Evolutionary conservation across 495 filamentous ascomycete species (phyloP).

Genomic region (Podospora conica): DNA sequence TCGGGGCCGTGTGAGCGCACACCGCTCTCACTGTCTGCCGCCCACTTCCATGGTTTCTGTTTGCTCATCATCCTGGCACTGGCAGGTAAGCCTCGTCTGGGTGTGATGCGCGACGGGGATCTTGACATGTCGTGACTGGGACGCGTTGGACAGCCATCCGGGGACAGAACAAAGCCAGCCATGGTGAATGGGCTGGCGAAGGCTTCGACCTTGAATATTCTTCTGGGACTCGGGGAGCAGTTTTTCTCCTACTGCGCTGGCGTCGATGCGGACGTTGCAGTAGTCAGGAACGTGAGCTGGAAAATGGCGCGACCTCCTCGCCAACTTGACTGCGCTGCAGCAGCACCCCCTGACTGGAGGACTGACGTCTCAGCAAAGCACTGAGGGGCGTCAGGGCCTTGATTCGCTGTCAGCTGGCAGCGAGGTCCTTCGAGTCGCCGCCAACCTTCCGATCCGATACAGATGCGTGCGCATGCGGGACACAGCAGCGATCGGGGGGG

Average conservation of each 20-base stretch:
- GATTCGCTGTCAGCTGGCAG: background rate
- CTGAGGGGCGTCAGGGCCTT: background rate
- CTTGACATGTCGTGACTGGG: background rate
- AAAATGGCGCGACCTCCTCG: background rate
- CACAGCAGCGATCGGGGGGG: slow-evolving; percentile 7
- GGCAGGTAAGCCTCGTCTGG: background rate
- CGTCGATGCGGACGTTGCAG: slow-evolving; percentile 3
- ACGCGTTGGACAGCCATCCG: background rate
- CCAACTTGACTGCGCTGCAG: background rate
- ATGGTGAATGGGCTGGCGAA: background rate
- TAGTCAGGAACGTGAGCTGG: slow-evolving; percentile 12
- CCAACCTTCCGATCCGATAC: background rate
- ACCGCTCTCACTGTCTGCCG: slow-evolving; percentile 5
- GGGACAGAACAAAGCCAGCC: background rate
- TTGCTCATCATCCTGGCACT: background rate
- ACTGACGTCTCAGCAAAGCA: background rate
- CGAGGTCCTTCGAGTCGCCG: background rate
- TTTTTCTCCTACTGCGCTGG: background rate
- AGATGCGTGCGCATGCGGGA: slow-evolving; percentile 8
- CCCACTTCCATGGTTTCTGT: background rate
- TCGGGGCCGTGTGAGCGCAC: slow-evolving; percentile 1
- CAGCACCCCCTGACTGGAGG: background rate
- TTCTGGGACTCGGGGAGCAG: background rate
- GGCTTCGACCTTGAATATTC: background rate
- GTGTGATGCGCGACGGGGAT: background rate